Evolutionary conservation across 164 flowering plant genomes (phyloP).

Genomic region (Tinospora cordifolia): DNA sequence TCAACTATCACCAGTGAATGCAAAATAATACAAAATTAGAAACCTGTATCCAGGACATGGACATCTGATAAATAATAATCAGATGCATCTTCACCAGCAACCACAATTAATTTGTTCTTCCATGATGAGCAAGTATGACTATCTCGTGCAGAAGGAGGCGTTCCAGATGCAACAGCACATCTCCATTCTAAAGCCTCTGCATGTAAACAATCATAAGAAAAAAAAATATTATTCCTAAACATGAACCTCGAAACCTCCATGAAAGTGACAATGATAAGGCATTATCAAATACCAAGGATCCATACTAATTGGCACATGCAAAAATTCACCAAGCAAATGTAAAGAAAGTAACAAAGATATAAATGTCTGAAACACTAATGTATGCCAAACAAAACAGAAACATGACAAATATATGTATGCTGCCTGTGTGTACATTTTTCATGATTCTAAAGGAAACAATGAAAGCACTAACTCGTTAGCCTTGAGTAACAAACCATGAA

Average conservation of each 20-base stretch:
- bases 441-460: neutral
- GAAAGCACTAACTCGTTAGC: neutral
- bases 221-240: neutral
- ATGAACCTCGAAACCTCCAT: neutral
- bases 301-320: neutral
- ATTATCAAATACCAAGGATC: neutral
- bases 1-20: neutral
- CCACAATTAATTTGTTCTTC: slow-evolving; percentile 68
- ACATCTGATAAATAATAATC: slow-evolving; percentile 87
- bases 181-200: slow-evolving; percentile 84
- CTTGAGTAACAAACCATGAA: neutral
- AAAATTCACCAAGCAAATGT: neutral
- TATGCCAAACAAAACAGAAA: neutral
- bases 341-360: neutral
- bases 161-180: slow-evolving; percentile 60
- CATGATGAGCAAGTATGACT: slow-evolving; percentile 95
- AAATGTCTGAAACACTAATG: neutral
- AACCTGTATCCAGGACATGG: slow-evolving; percentile 88
- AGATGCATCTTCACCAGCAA: slow-evolving; percentile 90
- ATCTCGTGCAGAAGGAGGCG: slow-evolving; percentile 81
- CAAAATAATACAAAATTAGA: slow-evolving; percentile 5
- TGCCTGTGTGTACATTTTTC: neutral
- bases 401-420: neutral
- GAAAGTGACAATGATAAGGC: neutral
- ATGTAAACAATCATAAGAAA: slow-evolving; percentile 9